These are phyloP conservation scores for Silene noctiflora DNA, from an alignment of 179 eudicot genomes.

Conservation along the genomic window DNA sequence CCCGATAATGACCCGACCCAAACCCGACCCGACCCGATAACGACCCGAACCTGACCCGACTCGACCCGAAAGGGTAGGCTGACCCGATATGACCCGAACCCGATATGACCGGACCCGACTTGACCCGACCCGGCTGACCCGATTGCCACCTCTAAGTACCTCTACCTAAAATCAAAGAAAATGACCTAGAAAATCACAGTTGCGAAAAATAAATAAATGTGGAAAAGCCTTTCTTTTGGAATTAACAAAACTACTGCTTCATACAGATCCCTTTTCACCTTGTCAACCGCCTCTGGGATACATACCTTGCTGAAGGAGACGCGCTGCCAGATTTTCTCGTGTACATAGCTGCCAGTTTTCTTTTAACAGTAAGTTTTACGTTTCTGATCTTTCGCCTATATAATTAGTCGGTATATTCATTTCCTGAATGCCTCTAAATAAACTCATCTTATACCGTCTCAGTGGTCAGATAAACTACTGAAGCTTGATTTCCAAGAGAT, in stretches of 20 bases:
- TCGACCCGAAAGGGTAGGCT: too few species aligned
- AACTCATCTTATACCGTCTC: constrained; percentile 13
- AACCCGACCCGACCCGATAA: too few species aligned
- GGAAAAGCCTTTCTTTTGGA: neutral
- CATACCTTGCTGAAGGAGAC: constrained; percentile 98
- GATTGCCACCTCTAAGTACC: too few species aligned
- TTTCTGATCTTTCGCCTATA: constrained; percentile 6
- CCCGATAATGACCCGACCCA: too few species aligned
- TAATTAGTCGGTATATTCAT: neutral
- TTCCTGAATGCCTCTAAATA: neutral
- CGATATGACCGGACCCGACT: too few species aligned
- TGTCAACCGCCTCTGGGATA: constrained; percentile 96
- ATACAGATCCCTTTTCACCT: constrained; percentile 81
- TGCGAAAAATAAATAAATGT: too few species aligned
- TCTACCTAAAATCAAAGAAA: too few species aligned
- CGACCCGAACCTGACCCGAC: too few species aligned
- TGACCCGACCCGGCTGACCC: too few species aligned
- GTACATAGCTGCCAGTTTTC: constrained; percentile 93
- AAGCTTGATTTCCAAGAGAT: constrained; percentile 94
- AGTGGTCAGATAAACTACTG: constrained; percentile 90
- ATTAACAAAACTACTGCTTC: constrained; percentile 16
- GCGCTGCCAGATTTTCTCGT: constrained; percentile 83
- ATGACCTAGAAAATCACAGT: too few species aligned
- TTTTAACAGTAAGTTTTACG: constrained; percentile 61
- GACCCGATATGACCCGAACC: too few species aligned